Evolutionary conservation across 2,329 filamentous ascomycete genomes (phyloP).

Genomic region (Aspergillus sp.): DNA sequence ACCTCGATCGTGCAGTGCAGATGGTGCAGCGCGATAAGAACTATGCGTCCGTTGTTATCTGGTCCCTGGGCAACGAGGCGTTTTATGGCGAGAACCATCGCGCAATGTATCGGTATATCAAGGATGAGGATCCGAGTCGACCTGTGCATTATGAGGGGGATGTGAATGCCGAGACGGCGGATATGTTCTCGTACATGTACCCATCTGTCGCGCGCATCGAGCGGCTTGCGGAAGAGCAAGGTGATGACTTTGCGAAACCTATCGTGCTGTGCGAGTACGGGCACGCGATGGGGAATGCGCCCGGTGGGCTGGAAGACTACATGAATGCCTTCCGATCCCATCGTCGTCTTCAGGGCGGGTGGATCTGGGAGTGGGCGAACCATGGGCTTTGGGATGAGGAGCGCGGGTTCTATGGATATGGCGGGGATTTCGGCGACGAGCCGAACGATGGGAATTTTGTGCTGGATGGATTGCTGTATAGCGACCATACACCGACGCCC

Average conservation of each 20-base stretch:
- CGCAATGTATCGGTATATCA: constrained; percentile 69
- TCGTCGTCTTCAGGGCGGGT: constrained; percentile 67
- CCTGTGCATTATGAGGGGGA: constrained; percentile 72
- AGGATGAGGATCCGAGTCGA: constrained; percentile 60
- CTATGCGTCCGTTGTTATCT: constrained; percentile 71
- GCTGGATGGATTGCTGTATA: constrained; percentile 61
- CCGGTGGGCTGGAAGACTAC: constrained; percentile 71
- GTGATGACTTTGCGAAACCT: constrained; percentile 41
- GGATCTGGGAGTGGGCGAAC: constrained; percentile 70
- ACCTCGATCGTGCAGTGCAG: constrained; percentile 68
- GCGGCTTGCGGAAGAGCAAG: constrained; percentile 48
- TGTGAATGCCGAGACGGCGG: constrained; percentile 60
- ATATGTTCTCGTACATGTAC: constrained; percentile 74
- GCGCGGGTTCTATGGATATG: constrained; percentile 59
- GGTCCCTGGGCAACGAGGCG: constrained; percentile 75
- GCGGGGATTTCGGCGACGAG: constrained; percentile 65
- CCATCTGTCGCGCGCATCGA: constrained; percentile 59
- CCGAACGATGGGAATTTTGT: constrained; percentile 67
- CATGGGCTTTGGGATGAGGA: constrained; percentile 57
- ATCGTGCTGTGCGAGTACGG: constrained; percentile 52
- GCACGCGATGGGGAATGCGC: constrained; percentile 75
- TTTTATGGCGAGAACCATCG: constrained; percentile 72
- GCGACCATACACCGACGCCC: constrained; percentile 59
- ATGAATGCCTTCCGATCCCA: constrained; percentile 65
- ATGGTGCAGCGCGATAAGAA: constrained; percentile 72